Evolutionary conservation across 208 protist species (phyloP).

Genomic region (Acanthamoeba healyi): DNA sequence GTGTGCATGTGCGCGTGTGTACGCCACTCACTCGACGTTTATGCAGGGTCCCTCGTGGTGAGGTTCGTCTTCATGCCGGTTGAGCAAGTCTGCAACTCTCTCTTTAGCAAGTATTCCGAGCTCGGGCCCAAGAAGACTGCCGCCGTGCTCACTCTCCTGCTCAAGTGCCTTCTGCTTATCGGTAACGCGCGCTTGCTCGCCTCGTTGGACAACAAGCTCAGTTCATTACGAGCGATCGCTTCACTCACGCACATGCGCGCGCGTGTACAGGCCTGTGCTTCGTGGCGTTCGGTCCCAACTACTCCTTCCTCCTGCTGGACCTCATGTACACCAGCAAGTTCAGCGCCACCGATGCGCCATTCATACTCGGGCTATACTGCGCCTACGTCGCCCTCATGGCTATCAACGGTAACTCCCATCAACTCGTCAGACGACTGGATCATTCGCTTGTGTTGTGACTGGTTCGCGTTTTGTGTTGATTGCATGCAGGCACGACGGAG

Average conservation of each 20-base stretch:
- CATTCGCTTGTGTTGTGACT: neutral
- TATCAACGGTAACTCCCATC: no score
- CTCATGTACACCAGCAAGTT: conserved; percentile 19
- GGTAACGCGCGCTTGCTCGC: neutral
- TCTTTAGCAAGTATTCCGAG: conserved; percentile 34
- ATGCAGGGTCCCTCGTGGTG: conserved; percentile 3
- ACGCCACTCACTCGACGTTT: neutral
- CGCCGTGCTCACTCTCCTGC: conserved; percentile 8
- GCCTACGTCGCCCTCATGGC: conserved; percentile 57
- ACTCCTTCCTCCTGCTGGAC: conserved; percentile 41
- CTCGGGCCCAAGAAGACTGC: conserved; percentile 1
- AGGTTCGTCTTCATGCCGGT: conserved; percentile 45
- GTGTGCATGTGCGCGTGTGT: neutral
- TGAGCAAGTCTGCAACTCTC: conserved; percentile 35
- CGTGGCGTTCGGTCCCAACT: conserved; percentile 32
- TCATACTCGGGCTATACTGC: conserved; percentile 47
- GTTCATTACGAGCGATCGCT: neutral
- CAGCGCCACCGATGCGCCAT: conserved; percentile 18
- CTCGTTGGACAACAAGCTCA: neutral
- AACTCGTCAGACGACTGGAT: no score
- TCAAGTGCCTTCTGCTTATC: conserved; percentile 35
- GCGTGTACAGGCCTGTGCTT: conserved; percentile 33
- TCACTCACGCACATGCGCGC: no score
- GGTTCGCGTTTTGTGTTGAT: neutral
- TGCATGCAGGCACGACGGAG: conserved; percentile 22